phyloP scores from a whole-genome alignment of 2,329 filamentous ascomycete genomes.

The Fusarium sublunatum region DNA sequence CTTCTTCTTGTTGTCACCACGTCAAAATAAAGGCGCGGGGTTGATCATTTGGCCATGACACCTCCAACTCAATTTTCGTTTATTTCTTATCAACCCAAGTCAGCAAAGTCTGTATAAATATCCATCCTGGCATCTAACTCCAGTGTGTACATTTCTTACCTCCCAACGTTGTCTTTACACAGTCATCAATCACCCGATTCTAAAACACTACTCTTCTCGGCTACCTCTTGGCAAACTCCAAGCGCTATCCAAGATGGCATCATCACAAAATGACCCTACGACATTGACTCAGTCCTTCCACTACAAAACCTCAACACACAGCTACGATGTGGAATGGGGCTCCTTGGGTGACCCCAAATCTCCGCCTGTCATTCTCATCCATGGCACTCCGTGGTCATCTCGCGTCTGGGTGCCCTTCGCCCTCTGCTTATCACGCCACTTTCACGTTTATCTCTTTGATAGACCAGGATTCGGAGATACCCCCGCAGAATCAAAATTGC shows the following conservation, averaged over 20 bases:
- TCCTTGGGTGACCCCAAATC: slow-evolving; percentile 47
- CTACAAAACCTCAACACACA: slow-evolving; percentile 45
- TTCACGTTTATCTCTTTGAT: slow-evolving; percentile 58
- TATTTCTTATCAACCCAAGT: neutral
- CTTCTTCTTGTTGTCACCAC: neutral
- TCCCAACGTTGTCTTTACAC: neutral
- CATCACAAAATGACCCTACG: slow-evolving; percentile 13
- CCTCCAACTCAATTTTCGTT: neutral
- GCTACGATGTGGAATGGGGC: slow-evolving; percentile 48
- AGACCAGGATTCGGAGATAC: slow-evolving; percentile 58
- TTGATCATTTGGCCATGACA: neutral
- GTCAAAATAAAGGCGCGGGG: slow-evolving; percentile 16
- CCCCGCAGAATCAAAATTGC: slow-evolving; percentile 42
- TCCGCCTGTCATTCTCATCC: slow-evolving; percentile 56
- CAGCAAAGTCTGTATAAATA: neutral
- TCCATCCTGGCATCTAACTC: neutral
- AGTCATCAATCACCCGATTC: too few relatives aligned
- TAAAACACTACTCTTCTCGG: too few relatives aligned
- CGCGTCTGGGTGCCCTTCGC: slow-evolving; percentile 53
- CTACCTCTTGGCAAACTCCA: neutral
- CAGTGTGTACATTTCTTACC: neutral
- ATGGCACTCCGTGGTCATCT: slow-evolving; percentile 61
- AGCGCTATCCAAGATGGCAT: slow-evolving; percentile 16
- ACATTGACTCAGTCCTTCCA: slow-evolving; percentile 45
- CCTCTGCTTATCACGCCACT: slow-evolving; percentile 49